Conservation (phyloP, 805 yeast genomes). For the Jamesozyma lodderae region DNA sequence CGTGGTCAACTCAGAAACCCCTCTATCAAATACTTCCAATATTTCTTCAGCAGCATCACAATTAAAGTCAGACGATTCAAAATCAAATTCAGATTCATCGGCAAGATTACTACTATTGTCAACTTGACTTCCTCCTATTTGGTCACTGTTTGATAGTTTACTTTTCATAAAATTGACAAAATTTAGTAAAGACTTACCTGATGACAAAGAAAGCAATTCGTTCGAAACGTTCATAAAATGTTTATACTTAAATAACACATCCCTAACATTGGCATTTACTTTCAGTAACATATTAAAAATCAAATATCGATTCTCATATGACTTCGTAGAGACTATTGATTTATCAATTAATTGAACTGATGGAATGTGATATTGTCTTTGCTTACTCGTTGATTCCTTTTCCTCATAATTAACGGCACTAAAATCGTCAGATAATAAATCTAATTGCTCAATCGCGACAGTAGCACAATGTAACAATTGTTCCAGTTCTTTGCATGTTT, state of each 20-base stretch:
- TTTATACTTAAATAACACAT: conserved; percentile 52
- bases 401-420: conserved; percentile 7
- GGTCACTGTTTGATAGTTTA: conserved; percentile 3
- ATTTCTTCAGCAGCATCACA: conserved; percentile 6
- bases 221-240: conserved; percentile 39
- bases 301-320: conserved; percentile 50
- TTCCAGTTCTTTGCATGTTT: conserved; percentile 12
- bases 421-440: conserved; percentile 17
- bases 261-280: conserved; percentile 68
- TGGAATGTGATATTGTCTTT: conserved; percentile 5
- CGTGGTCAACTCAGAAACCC: conserved; percentile 35
- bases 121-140: not conserved
- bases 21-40: conserved; percentile 38
- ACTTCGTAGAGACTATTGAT: conserved; percentile 1
- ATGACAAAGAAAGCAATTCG: conserved; percentile 36
- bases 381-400: not conserved
- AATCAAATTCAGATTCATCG: not conserved
- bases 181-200: conserved; percentile 41
- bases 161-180: conserved; percentile 40
- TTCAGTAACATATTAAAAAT: conserved; percentile 64
- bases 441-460: conserved; percentile 12
- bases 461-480: conserved; percentile 10
- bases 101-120: not conserved
- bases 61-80: not conserved
- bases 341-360: conserved; percentile 17